These are phyloP conservation scores for Barbatosphaeria neglecta DNA, from an alignment of 495 filamentous ascomycete genomes.

Conservation along the genomic window DNA sequence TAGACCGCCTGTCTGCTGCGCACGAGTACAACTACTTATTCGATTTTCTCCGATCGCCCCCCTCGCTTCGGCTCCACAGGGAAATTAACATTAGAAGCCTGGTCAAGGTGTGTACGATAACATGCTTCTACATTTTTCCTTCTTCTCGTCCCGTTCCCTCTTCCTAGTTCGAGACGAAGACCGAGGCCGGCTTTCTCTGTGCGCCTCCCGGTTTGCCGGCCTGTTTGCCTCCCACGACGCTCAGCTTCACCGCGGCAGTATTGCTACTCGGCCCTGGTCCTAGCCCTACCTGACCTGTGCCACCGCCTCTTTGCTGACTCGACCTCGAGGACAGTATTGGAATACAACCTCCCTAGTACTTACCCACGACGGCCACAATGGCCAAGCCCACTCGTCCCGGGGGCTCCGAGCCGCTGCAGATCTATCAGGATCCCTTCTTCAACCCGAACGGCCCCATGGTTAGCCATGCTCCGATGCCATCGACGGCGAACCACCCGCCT, in stretches of 20 bases:
- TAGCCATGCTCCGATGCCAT: slow-evolving; percentile 41
- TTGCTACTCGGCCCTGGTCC: too few species aligned
- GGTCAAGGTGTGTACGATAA: not conserved
- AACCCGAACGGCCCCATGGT: slow-evolving; percentile 31
- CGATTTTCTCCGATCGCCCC: not conserved
- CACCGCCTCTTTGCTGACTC: too few species aligned
- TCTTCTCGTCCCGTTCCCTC: too few species aligned
- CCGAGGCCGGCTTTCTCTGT: too few species aligned
- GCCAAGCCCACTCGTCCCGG: slow-evolving; percentile 48
- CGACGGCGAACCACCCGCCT: slow-evolving; percentile 29
- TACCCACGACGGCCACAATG: slow-evolving; percentile 19
- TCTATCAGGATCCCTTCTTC: slow-evolving; percentile 50
- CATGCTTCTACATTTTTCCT: not conserved
- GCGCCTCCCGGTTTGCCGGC: too few species aligned
- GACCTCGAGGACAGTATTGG: too few species aligned
- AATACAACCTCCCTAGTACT: not conserved
- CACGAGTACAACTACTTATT: not conserved
- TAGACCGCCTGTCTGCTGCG: not conserved
- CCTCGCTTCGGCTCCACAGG: not conserved
- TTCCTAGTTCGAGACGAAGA: too few species aligned
- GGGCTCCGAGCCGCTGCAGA: slow-evolving; percentile 45
- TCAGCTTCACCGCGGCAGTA: too few species aligned
- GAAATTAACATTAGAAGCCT: not conserved
- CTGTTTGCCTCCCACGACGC: too few species aligned
- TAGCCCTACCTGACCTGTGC: too few species aligned